Conservation (phyloP, 805 yeast species). For the Candida morakotiae region DNA sequence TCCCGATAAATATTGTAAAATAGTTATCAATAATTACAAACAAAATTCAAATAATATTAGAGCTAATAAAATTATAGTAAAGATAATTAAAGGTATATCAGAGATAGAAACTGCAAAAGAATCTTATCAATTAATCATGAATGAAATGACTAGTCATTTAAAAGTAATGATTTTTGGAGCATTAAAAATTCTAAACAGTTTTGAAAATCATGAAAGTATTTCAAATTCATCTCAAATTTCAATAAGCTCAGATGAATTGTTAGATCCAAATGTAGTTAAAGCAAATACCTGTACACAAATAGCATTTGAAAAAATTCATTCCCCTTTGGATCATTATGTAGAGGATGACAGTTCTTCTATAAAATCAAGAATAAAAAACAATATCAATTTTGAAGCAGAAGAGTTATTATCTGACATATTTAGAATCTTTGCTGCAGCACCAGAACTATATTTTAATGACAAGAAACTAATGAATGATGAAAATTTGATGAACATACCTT, state of each 20-base stretch:
- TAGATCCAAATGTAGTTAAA: conserved; percentile 3
- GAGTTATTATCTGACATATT: conserved; percentile 30
- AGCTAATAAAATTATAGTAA: conserved; percentile 23
- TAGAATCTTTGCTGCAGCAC: conserved; percentile 27
- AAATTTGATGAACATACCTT: conserved; percentile 10
- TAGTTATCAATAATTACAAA: conserved; percentile 19
- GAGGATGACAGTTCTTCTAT: conserved; percentile 5
- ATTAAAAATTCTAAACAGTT: conserved; percentile 19
- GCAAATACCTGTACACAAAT: conserved; percentile 3
- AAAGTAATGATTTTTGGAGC: conserved; percentile 23
- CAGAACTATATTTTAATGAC: conserved; percentile 32
- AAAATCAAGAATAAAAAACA: conserved; percentile 3
- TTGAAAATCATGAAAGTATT: conserved; percentile 9
- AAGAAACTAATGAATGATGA: conserved; percentile 17
- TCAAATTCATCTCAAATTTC: conserved; percentile 6
- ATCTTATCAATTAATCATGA: conserved; percentile 21
- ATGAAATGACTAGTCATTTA: conserved; percentile 18
- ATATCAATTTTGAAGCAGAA: conserved; percentile 16
- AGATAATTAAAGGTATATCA: conserved; percentile 27
- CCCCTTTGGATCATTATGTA: conserved; percentile 18
- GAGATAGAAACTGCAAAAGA: conserved; percentile 18
- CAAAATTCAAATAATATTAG: conserved; percentile 19
- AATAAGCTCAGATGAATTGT: conserved; percentile 10
- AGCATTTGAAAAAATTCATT: conserved; percentile 8
- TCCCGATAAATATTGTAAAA: conserved; percentile 26